Evolutionary conservation across 2,329 filamentous ascomycete genomes (phyloP).

Genomic region (Epicoccum nigrum): DNA sequence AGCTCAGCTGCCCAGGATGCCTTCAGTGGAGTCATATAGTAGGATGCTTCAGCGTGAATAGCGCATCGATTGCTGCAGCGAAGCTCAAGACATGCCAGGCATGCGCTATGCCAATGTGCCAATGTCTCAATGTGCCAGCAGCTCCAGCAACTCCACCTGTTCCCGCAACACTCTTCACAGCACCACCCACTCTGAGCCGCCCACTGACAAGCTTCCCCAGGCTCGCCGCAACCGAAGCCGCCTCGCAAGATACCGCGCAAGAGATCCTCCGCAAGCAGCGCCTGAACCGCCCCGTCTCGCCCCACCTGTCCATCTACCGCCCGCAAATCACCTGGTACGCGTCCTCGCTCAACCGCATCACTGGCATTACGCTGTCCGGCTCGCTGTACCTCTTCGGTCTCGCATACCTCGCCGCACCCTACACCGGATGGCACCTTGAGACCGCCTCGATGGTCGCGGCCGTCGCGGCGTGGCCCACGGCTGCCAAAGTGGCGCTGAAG

Average conservation of each 20-base stretch:
- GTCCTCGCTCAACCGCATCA: slow-evolving; percentile 80
- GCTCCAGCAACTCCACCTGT: neutral
- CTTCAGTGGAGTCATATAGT: too few relatives aligned
- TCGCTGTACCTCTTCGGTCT: slow-evolving; percentile 79
- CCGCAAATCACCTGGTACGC: slow-evolving; percentile 84
- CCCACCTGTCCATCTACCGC: slow-evolving; percentile 86
- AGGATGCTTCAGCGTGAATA: too few relatives aligned
- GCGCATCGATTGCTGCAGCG: neutral
- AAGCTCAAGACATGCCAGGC: too few relatives aligned
- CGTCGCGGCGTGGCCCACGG: slow-evolving; percentile 66
- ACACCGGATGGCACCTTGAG: slow-evolving; percentile 74
- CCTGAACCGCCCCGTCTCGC: slow-evolving; percentile 78
- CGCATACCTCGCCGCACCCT: slow-evolving; percentile 80
- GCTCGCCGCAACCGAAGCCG: slow-evolving; percentile 62
- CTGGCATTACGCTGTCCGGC: slow-evolving; percentile 74
- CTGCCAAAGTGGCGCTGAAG: slow-evolving; percentile 66
- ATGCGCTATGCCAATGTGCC: neutral
- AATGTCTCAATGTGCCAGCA: too few relatives aligned
- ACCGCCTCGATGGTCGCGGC: slow-evolving; percentile 67
- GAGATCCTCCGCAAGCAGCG: slow-evolving; percentile 82
- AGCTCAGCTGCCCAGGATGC: neutral
- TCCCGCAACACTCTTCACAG: neutral
- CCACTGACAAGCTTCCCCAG: slow-evolving; percentile 30
- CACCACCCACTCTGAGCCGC: neutral
- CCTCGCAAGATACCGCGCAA: slow-evolving; percentile 61